Base-by-base conservation (phyloP, 192 early-diverging fungal species). In the Rhizophagus sp. region DNA sequence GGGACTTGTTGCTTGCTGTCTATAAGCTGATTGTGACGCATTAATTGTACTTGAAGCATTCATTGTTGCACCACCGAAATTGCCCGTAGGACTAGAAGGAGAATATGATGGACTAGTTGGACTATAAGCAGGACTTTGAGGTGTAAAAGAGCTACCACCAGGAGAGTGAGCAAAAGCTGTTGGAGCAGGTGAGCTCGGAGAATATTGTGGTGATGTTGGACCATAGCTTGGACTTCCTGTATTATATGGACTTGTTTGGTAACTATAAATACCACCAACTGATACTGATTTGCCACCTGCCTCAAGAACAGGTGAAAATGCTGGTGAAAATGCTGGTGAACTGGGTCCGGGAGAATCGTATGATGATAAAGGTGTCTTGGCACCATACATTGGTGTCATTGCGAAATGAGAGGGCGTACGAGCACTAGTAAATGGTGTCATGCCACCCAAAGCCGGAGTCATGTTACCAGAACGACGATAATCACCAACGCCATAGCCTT, bases 71-170 rank as follows among this genome's bases (percentile, higher is more conserved):
- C 79, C 79, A 25, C 79, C 73, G 17, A 79, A 84, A 34, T 88
- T 95, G n/a, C 93, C 93, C 34, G 87, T 88, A 25, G 85, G 85
- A 62, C 83, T 88, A 27, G 91, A 95, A 27, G 95, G 95, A 15
- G 87, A 90, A 83, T 97, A 97, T 34, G 87, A 90, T 15, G 95
- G 95, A 13, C 87, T 89, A 34, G 93, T 96, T 0, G 96, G 95
- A n/a, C 87, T 84, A 81, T 94, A 94, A 25, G 79, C 85, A n/a
- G 88, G 83, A 24, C 81, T 84, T 15, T 87, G 81, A 47, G 85
- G 85, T 41, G 85, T 83, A 78, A 84, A 87, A 22, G 82, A 78
- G 74, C 84, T 84, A 36, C 75, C 83, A 47, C 75, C 83, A 36
- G 80, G 83, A 50, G 83, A 80, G 11, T 78, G 81, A 12, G 83